These are phyloP conservation scores for Fusarium pseudoanthophilum DNA, from an alignment of 2,329 filamentous ascomycete genomes.

Conservation along the genomic window DNA sequence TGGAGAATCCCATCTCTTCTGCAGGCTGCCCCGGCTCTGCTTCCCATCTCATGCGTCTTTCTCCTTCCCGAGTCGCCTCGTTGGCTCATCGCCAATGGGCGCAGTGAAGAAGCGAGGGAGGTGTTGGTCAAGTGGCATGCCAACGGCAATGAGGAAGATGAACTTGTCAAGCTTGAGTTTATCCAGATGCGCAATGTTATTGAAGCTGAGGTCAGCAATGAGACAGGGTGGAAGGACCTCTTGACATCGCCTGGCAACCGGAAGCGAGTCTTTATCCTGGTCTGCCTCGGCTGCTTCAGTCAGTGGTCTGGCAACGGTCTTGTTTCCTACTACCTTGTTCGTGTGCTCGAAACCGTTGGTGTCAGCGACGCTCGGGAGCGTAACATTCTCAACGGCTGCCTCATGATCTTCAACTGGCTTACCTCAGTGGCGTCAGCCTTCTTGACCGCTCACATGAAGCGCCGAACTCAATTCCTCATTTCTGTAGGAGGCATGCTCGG, in stretches of 20 bases:
- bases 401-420: constrained; percentile 40
- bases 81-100: constrained; percentile 60
- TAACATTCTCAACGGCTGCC: constrained; percentile 34
- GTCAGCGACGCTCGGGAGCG: constrained; percentile 2
- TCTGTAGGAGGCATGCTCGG: constrained; percentile 28
- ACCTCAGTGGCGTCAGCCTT: constrained; percentile 29
- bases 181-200: constrained; percentile 32
- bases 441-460: constrained; percentile 22
- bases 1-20: constrained; percentile 48
- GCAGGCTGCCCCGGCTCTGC: constrained; percentile 30
- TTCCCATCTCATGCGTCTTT: constrained; percentile 49
- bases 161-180: constrained; percentile 27
- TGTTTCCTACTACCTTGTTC: constrained; percentile 24
- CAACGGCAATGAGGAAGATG: background rate
- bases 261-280: constrained; percentile 9
- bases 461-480: constrained; percentile 33
- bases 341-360: constrained; percentile 10
- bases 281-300: constrained; percentile 29
- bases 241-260: constrained; percentile 20
- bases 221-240: constrained; percentile 19
- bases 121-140: constrained; percentile 27
- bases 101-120: constrained; percentile 52
- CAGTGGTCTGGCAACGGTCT: constrained; percentile 34
- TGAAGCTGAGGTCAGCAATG: constrained; percentile 20
- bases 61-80: constrained; percentile 70